Base-by-base conservation (phyloP, 1,284 basidiomycete genomes). In the Mycena sp. region DNA sequence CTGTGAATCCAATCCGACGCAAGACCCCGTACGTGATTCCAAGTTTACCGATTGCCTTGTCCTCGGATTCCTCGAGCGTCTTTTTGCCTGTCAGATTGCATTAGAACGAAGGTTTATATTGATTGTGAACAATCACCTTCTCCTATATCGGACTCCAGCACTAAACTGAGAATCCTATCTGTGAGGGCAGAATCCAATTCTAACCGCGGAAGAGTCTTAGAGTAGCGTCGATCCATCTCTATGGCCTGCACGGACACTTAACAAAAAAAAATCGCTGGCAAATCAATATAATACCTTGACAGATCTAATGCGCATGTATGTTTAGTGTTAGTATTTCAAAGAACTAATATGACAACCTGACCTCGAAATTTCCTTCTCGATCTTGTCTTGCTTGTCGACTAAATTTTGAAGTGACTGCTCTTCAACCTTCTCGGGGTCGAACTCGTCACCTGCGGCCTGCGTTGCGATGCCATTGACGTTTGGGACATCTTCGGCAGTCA, bases 331-430 rank as follows among this genome's bases (percentile, higher is more conserved):
- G 9, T 48, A 46, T 59, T 28, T 16, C 14, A 45, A 50, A 17
- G 40, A 38, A 38, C 10, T 40, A 37, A 32, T 26, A 23, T 12
- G 14, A 69, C 77, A 21, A 54, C 32, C 32, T 85, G 87, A 85
- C 72, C 95, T 85, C 2, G 82, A 77, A 56, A 96, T 87, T 70
- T 99, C 98, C 77, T 92, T 96, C 73, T 98, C 95, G 2, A 87
- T 92, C 70, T 90, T 94, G 17, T 96, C 94, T 71, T 97, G 93
- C 30, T 93, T 80, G 67, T 98, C 95, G 0, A 96, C 85, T 46
- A 95, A 73, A 55, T 72, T 77, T 76, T 93, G 90, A 54, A 92
- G 76, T 35, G 79, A 77, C 69, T 82, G 80, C 60, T 89, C 85
- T 70, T 86, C 85, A n/a, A 75, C 78, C 48, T 80, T 81, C 28